Conservation (phyloP, 2,329 filamentous ascomycete genomes). For the Xylariaceae sp. region DNA sequence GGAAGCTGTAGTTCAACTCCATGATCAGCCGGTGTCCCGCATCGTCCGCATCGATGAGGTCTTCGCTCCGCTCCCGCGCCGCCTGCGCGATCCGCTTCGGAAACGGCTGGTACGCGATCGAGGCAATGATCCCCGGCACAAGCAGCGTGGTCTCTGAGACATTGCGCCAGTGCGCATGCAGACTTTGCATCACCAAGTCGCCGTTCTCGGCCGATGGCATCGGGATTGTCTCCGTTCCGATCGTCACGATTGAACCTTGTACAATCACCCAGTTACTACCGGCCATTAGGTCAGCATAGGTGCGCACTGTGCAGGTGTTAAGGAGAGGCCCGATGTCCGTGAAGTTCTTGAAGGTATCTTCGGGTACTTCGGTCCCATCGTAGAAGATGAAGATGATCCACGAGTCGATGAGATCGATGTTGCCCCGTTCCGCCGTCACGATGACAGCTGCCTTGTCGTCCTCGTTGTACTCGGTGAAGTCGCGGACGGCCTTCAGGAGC, state of each 20-base stretch:
- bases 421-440: constrained; percentile 53
- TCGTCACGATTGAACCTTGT: constrained; percentile 38
- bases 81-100: constrained; percentile 40
- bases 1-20: constrained; percentile 47
- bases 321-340: constrained; percentile 47
- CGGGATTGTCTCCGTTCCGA: constrained; percentile 43
- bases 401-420: constrained; percentile 48
- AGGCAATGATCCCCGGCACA: constrained; percentile 36
- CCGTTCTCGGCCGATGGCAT: constrained; percentile 34
- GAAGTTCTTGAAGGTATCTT: constrained; percentile 59
- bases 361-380: constrained; percentile 55
- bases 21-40: constrained; percentile 44
- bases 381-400: constrained; percentile 68
- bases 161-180: constrained; percentile 41
- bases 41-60: constrained; percentile 45
- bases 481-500: constrained; percentile 51
- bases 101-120: constrained; percentile 44
- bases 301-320: constrained; percentile 50
- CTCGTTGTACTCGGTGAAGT: constrained; percentile 60
- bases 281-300: constrained; percentile 50
- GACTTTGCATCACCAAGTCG: constrained; percentile 34
- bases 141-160: constrained; percentile 30
- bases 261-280: constrained; percentile 47
- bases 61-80: constrained; percentile 38
- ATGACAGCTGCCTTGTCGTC: constrained; percentile 65